phyloP scores from a whole-genome alignment of 176 grass and related monocot species.

The Lolium multiflorum region DNA sequence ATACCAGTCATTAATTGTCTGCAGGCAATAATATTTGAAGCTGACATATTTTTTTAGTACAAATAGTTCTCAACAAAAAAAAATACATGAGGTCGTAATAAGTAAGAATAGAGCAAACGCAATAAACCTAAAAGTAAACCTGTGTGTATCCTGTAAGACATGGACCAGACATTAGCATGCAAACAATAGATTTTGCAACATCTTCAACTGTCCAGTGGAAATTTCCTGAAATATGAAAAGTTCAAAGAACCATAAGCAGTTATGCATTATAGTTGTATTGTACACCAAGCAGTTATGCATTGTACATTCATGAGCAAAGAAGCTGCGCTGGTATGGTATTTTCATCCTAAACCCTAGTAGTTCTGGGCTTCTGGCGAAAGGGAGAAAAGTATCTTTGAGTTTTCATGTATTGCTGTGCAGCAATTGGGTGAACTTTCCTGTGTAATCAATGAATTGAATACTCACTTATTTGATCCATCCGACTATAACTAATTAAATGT shows the following conservation, averaged over 20 bases:
- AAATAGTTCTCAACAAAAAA: constrained; percentile 15
- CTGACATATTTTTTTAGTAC: constrained; percentile 33
- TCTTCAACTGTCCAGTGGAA: constrained; percentile 99
- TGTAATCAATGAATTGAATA: not conserved
- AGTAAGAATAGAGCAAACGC: not conserved
- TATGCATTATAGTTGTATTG: not conserved
- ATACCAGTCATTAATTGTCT: constrained; percentile 99
- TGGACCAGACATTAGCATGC: constrained; percentile 98
- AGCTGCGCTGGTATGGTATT: not conserved
- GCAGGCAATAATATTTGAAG: constrained; percentile 52
- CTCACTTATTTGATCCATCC: not conserved
- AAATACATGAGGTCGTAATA: not conserved
- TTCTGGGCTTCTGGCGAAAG: not conserved
- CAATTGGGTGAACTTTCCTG: not conserved
- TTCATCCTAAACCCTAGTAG: constrained; percentile 4
- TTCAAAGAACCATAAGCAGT: constrained; percentile 2
- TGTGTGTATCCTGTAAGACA: constrained; percentile 96
- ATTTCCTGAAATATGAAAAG: constrained; percentile 66
- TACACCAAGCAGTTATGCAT: constrained; percentile 4
- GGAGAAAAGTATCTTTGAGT: not conserved
- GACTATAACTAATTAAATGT: constrained; percentile 1
- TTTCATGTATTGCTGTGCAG: constrained; percentile 10
- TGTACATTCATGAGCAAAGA: not conserved
- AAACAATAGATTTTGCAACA: constrained; percentile 89
- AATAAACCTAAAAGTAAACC: constrained; percentile 51